A percentile compares a stretch with the other conserved stretches of the same genome.
Conservation (phyloP, 2,329 filamentous ascomycete species). For the Microsporum canis region DNA sequence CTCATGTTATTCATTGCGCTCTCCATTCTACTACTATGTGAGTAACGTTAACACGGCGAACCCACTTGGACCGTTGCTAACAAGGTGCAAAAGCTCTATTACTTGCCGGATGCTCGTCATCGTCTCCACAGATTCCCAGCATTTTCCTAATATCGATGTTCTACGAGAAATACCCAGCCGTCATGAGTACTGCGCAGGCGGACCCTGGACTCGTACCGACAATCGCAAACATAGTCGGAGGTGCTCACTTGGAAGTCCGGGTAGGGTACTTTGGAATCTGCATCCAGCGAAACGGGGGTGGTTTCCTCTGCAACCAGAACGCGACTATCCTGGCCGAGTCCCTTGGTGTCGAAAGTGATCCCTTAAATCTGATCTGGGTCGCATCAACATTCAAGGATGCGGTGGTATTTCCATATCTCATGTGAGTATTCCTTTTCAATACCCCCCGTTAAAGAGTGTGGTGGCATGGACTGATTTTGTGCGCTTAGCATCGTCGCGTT, state of each 20-base stretch:
- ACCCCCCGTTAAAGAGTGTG: not conserved
- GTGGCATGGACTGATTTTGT: not conserved
- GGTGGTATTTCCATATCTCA: slow-evolving; percentile 93
- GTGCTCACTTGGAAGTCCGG: slow-evolving; percentile 72
- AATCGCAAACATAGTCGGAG: slow-evolving; percentile 80
- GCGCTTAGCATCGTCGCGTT: slow-evolving; percentile 76
- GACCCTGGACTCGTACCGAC: slow-evolving; percentile 77
- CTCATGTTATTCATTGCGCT: slow-evolving; percentile 95
- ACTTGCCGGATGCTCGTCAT: slow-evolving; percentile 91
- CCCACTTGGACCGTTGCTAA: not conserved
- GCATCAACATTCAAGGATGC: slow-evolving; percentile 96
- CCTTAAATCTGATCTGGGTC: slow-evolving; percentile 93
- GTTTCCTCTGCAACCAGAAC: slow-evolving; percentile 94
- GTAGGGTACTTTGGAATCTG: slow-evolving; percentile 98
- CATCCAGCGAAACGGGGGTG: slow-evolving; percentile 78
- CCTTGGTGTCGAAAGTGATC: slow-evolving; percentile 82
- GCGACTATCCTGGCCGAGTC: slow-evolving; percentile 85
- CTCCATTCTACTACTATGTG: slow-evolving; percentile 89
- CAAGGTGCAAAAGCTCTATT: slow-evolving; percentile 55
- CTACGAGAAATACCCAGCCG: slow-evolving; percentile 76
- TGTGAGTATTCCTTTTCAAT: slow-evolving; percentile 48
- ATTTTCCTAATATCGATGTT: slow-evolving; percentile 99
- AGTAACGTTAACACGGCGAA: slow-evolving; percentile 31
- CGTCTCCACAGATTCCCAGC: slow-evolving; percentile 82
- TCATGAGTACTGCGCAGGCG: slow-evolving; percentile 76